phyloP scores from a whole-genome alignment of 306 rosid species.

The Hippophae rhamnoides region DNA sequence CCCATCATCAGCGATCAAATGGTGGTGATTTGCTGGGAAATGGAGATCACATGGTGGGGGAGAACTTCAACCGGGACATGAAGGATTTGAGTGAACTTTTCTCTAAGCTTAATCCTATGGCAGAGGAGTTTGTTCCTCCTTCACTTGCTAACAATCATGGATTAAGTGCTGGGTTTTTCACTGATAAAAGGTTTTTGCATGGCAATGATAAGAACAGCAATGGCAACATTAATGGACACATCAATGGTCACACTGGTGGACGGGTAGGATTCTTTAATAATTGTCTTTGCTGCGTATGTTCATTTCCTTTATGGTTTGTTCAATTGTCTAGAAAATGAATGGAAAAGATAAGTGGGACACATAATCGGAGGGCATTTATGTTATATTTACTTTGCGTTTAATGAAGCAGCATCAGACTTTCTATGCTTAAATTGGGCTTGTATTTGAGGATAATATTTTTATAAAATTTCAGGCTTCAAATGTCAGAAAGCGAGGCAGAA shows the following conservation, averaged over 20 bases:
- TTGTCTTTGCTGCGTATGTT: too few species aligned
- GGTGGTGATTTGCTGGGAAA: slow-evolving; percentile 26
- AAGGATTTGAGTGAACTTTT: slow-evolving; percentile 32
- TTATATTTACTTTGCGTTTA: too few species aligned
- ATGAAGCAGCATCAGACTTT: too few species aligned
- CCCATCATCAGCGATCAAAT: slow-evolving; percentile 19
- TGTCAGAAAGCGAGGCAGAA: not conserved
- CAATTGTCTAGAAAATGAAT: too few species aligned
- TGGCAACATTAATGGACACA: slow-evolving; percentile 14
- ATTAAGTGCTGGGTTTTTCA: slow-evolving; percentile 17
- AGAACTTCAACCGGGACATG: slow-evolving; percentile 26
- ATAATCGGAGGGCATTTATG: too few species aligned
- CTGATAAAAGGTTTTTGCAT: slow-evolving; percentile 6
- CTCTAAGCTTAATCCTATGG: slow-evolving; percentile 35
- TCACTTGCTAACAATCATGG: slow-evolving; percentile 22
- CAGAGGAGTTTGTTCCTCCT: slow-evolving; percentile 34
- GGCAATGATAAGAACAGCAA: not conserved
- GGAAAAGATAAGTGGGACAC: too few species aligned
- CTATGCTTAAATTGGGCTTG: too few species aligned
- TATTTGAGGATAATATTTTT: too few species aligned
- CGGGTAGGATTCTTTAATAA: slow-evolving; percentile 8
- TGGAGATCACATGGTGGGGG: slow-evolving; percentile 16
- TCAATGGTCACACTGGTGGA: slow-evolving; percentile 19
- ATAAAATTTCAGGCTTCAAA: too few species aligned
- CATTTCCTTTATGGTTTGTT: too few species aligned